These are phyloP conservation scores for Microcyclospora tardicrescens DNA, from an alignment of 2,329 filamentous ascomycete genomes.

Conservation along the genomic window DNA sequence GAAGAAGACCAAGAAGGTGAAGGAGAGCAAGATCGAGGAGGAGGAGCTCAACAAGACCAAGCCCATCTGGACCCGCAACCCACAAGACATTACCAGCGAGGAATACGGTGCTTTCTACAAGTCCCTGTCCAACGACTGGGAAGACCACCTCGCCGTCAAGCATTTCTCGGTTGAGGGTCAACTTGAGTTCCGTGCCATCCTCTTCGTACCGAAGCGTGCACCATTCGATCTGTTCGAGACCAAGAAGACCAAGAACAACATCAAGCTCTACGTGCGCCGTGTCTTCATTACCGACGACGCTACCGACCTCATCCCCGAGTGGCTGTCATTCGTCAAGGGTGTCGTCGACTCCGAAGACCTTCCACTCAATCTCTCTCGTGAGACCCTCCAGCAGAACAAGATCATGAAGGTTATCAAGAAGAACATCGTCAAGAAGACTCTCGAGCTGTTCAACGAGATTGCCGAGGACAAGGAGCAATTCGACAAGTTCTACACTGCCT, in stretches of 20 bases:
- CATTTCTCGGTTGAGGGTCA: slow-evolving; percentile 99
- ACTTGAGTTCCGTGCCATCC: slow-evolving; percentile 98
- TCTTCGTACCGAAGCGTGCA: slow-evolving; percentile 98
- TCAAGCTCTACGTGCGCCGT: slow-evolving; percentile 99
- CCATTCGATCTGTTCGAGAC: slow-evolving; percentile 99
- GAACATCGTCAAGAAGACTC: slow-evolving; percentile 99
- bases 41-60: slow-evolving; percentile 99
- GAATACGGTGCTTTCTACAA: slow-evolving; percentile 99
- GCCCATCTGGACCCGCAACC: slow-evolving; percentile 99
- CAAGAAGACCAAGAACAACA: slow-evolving; percentile 99
- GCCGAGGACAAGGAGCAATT: slow-evolving; percentile 99
- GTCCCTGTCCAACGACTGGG: slow-evolving; percentile 99
- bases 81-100: slow-evolving; percentile 84
- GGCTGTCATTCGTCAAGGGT: slow-evolving; percentile 99
- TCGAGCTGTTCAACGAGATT: slow-evolving; percentile 98
- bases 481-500: slow-evolving; percentile 99
- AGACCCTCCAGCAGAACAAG: slow-evolving; percentile 99
- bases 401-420: slow-evolving; percentile 99
- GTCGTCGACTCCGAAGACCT: slow-evolving; percentile 99
- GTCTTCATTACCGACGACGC: slow-evolving; percentile 99
- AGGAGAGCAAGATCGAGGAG: slow-evolving; percentile 97
- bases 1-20: slow-evolving; percentile 98
- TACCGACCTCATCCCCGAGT: slow-evolving; percentile 97
- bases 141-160: slow-evolving; percentile 98
- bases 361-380: slow-evolving; percentile 97